Base-by-base conservation (phyloP, 805 yeast genomes). In the Hanseniaspora lindneri region DNA sequence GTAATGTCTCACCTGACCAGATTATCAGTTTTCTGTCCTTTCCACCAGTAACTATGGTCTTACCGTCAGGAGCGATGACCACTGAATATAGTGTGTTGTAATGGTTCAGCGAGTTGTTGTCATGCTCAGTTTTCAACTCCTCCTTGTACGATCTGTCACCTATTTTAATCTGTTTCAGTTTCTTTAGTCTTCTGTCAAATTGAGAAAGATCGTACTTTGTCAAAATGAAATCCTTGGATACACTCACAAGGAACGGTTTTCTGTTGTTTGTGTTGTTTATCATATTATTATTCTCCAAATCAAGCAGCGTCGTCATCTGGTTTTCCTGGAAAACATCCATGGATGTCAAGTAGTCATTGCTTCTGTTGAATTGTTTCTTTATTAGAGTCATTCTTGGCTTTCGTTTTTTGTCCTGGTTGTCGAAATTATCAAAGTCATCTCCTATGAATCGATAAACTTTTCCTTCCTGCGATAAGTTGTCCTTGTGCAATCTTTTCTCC, bases 381-480 rank as follows among this genome's bases (percentile, higher is more conserved):
- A 80, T 53, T 79, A 56, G 44, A 75, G 72, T 52, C 70, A 73
- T 40, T 77, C 73, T 77, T 74, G 41, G 69, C 61, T 24, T 58
- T 61, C 13, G 69, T 63, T 30, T 67, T 64, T 19, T 71, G 65
- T 47, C 71, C 76, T 2, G 21, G 6, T 8, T 7, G n/a, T 37
- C 30, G 17, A 37, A 37, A 24, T 37, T 37, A 3, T 9, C 7
- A 19, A 83, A 52, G 43, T 68, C 66, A 47, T 73, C 77, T 2
- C 77, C 84, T 52, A 78, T 64, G 56, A 72, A 76, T 59, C 82
- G 76, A 64, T 82, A 89, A 14, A 88, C 75, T 55, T 77, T 76
- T 30, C 98, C 97, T 60, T 81, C 81, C 50, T 77, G 77, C 62
- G 87, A 96, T 1, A 95, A 94, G 39, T 85, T 95, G 60, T 92